Conservation (phyloP, 768 basidiomycete genomes). For the Leccinellum rugosiceps region DNA sequence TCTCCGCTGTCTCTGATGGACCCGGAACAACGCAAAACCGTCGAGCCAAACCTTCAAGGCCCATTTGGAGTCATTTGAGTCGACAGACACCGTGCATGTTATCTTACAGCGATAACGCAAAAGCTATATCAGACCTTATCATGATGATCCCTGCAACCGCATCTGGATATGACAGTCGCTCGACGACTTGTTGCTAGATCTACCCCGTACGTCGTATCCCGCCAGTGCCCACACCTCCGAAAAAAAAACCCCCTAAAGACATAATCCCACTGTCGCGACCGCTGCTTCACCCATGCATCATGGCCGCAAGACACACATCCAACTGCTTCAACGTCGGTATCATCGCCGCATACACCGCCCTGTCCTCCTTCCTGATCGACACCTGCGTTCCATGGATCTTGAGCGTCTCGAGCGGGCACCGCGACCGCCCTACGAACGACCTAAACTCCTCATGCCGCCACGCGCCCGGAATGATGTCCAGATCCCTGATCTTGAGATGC, state of each 20-base stretch:
- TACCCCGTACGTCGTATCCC: background rate
- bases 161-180: no score
- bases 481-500: constrained; percentile 7
- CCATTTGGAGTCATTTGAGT: no score
- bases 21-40: no score
- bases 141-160: no score
- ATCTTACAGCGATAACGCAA: no score
- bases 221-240: background rate
- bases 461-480: constrained; percentile 15
- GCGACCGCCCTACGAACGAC: constrained; percentile 18
- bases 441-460: constrained; percentile 15
- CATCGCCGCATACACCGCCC: constrained; percentile 8
- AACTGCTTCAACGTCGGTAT: constrained; percentile 19
- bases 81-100: no score
- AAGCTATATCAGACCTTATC: no score
- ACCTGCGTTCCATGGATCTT: constrained; percentile 9
- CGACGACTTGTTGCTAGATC: no score
- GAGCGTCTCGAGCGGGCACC: constrained; percentile 20
- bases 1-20: no score
- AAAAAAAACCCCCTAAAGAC: no score
- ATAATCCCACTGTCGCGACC: background rate
- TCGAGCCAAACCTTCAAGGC: no score
- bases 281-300: constrained; percentile 1
- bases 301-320: constrained; percentile 12
- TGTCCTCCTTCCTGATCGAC: constrained; percentile 14